Evolutionary conservation across 352 stramenopile species (phyloP).

Genomic region (Phytophthora palmivora): DNA sequence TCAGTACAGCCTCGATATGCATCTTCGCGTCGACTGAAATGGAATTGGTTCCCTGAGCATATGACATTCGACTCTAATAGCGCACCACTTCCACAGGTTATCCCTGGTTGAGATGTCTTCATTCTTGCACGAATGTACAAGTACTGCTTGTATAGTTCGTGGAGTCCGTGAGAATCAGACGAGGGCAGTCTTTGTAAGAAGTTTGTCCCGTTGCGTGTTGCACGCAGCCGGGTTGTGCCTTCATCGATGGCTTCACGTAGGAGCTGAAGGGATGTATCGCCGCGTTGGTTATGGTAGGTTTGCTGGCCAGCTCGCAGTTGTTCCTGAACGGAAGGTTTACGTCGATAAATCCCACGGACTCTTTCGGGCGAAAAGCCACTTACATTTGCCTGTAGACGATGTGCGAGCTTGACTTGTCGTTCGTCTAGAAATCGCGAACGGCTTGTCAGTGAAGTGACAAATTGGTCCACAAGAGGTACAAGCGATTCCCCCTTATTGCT

Average conservation of each 20-base stretch:
- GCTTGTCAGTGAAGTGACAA: slow-evolving; percentile 26
- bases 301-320: not conserved
- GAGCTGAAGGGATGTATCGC: slow-evolving; percentile 53
- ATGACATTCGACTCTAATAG: too few species aligned
- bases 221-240: slow-evolving; percentile 51
- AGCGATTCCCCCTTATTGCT: slow-evolving; percentile 3
- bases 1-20: not conserved
- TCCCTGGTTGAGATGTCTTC: not conserved
- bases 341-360: slow-evolving; percentile 34
- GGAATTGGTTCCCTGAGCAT: too few species aligned
- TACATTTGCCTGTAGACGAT: slow-evolving; percentile 54
- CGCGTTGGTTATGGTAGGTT: not conserved
- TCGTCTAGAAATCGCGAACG: slow-evolving; percentile 52
- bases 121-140: slow-evolving; percentile 37
- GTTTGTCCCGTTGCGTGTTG: slow-evolving; percentile 54
- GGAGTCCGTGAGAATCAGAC: slow-evolving; percentile 43
- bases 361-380: slow-evolving; percentile 60
- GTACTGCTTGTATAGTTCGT: slow-evolving; percentile 45
- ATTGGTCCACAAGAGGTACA: slow-evolving; percentile 27
- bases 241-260: slow-evolving; percentile 64
- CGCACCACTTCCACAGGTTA: not conserved
- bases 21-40: slow-evolving; percentile 19
- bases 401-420: slow-evolving; percentile 58
- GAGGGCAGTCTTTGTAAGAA: slow-evolving; percentile 49
- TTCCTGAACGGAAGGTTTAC: slow-evolving; percentile 8